A percentile compares a stretch with the other conserved stretches of the same genome.
Evolutionary conservation across 345 rosid genomes (phyloP).

Genomic region (Nasturtium officinale): DNA sequence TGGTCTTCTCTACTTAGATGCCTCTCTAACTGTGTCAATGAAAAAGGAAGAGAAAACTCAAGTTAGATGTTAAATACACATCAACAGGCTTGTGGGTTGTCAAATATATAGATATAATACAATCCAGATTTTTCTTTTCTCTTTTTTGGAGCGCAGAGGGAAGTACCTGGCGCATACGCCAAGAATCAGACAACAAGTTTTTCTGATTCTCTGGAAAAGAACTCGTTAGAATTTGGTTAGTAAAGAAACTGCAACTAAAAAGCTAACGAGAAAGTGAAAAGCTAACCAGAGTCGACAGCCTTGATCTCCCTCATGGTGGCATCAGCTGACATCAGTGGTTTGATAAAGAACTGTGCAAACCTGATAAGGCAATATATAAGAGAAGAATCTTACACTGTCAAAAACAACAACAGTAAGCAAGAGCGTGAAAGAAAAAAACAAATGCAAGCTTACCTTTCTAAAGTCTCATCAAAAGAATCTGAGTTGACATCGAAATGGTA

Average conservation of each 20-base stretch:
- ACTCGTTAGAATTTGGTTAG: conserved; percentile 26
- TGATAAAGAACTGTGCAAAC: conserved; percentile 82
- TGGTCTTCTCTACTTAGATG: conserved; percentile 70
- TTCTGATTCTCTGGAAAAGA: conserved; percentile 74
- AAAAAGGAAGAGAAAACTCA: not conserved
- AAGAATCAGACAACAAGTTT: conserved; percentile 66
- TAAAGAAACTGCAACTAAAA: not conserved
- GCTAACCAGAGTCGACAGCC: conserved; percentile 66
- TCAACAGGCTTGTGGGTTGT: conserved; percentile 10
- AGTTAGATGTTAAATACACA: not conserved
- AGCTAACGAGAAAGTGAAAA: not conserved
- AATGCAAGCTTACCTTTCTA: conserved; percentile 61
- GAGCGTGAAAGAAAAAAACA: not conserved
- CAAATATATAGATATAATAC: not conserved
- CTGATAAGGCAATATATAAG: conserved; percentile 48
- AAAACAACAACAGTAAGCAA: conserved; percentile 12
- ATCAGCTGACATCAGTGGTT: conserved; percentile 87
- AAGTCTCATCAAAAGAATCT: conserved; percentile 78
- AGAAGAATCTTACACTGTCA: conserved; percentile 22
- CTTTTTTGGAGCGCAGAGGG: not conserved
- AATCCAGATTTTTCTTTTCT: not conserved
- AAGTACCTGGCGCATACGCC: conserved; percentile 79
- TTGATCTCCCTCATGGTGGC: conserved; percentile 90
- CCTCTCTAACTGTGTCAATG: conserved; percentile 63
- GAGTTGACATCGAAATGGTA: conserved; percentile 68